phyloP scores from a whole-genome alignment of 495 filamentous ascomycete species.

The Amphirosellinia nigrospora region DNA sequence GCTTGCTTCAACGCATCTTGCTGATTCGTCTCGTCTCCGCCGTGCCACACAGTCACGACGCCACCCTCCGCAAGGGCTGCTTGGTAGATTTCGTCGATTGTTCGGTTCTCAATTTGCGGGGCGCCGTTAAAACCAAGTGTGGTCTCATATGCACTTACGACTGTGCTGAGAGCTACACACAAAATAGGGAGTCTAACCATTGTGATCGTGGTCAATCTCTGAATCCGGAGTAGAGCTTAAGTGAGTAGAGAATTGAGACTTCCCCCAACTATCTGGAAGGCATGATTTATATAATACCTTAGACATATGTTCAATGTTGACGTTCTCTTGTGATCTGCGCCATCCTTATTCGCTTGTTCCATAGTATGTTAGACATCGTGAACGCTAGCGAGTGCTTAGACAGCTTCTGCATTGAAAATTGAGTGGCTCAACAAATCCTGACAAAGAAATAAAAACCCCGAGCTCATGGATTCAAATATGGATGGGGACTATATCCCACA shows the following conservation, averaged over 20 bases:
- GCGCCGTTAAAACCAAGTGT: constrained; percentile 23
- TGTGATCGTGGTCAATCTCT: neutral
- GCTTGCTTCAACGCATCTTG: constrained; percentile 37
- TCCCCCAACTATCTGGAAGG: neutral
- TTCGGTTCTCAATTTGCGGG: constrained; percentile 38
- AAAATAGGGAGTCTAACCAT: constrained; percentile 7
- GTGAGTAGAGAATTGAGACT: neutral
- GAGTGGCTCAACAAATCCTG: constrained; percentile 12
- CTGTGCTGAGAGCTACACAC: neutral
- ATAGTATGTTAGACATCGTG: neutral
- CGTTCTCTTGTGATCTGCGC: neutral
- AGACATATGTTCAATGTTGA: constrained; percentile 7
- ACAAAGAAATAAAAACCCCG: neutral
- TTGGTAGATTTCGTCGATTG: constrained; percentile 44
- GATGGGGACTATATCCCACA: neutral
- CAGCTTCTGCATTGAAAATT: neutral
- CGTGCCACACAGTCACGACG: constrained; percentile 38
- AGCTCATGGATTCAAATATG: neutral
- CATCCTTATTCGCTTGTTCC: neutral
- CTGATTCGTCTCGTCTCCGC: constrained; percentile 42
- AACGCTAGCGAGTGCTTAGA: neutral
- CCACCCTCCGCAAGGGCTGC: constrained; percentile 44
- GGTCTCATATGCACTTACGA: constrained; percentile 24
- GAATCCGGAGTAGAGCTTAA: neutral
- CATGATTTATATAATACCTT: constrained; percentile 6